Evolutionary conservation across 257 asterid species (phyloP).

Genomic region (Solanum piurae): DNA sequence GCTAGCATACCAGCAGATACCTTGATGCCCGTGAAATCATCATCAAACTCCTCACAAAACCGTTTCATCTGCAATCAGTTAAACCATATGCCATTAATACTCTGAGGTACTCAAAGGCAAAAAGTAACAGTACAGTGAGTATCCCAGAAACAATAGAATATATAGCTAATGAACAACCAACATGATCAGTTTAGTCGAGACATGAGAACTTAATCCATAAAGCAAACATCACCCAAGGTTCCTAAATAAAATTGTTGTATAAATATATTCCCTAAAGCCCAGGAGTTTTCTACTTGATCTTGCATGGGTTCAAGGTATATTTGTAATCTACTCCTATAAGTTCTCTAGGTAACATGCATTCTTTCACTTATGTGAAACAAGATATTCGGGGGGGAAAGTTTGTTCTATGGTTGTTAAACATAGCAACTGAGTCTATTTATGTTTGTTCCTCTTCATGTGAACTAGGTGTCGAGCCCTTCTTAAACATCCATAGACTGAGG

Average conservation of each 20-base stretch:
- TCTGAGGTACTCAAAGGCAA: neutral
- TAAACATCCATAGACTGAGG: neutral
- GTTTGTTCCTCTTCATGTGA: neutral
- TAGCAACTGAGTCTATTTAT: neutral
- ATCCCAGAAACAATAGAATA: neutral
- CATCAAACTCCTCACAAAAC: conserved; percentile 61
- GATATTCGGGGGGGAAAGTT: neutral
- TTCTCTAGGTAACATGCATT: neutral
- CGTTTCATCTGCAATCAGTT: conserved; percentile 45
- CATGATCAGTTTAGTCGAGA: neutral
- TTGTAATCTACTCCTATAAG: neutral
- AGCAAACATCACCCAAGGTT: neutral
- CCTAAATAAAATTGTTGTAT: neutral
- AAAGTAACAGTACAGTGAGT: neutral
- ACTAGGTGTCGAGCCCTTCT: neutral
- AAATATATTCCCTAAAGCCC: neutral
- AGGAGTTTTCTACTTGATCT: neutral
- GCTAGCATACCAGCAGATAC: conserved; percentile 83
- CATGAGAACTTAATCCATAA: neutral
- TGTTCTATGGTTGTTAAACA: neutral
- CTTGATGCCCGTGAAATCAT: conserved; percentile 60
- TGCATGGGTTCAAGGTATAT: neutral
- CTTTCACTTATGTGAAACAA: neutral
- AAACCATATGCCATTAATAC: neutral
- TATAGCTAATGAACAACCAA: neutral